These are phyloP conservation scores for Auriscalpium microsporum DNA, from an alignment of 768 basidiomycete genomes.

Conservation along the genomic window DNA sequence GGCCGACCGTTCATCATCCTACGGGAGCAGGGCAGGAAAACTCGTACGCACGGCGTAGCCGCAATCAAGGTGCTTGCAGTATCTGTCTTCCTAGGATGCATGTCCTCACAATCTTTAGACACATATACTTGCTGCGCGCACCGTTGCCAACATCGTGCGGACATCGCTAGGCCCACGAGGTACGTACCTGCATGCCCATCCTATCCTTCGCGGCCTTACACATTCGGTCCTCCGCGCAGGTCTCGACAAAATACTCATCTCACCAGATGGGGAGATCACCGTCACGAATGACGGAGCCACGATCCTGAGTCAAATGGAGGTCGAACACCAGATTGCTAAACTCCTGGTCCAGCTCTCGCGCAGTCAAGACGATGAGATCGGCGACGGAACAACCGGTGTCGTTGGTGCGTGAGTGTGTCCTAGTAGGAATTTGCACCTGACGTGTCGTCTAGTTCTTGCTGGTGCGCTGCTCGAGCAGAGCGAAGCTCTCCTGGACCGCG, in stretches of 20 bases:
- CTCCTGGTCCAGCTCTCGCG: constrained; percentile 93
- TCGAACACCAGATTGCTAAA: constrained; percentile 98
- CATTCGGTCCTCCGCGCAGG: constrained; percentile 36
- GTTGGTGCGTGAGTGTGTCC: constrained; percentile 60
- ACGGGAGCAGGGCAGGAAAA: constrained; percentile 88
- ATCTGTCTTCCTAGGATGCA: not conserved
- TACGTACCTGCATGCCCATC: constrained; percentile 22
- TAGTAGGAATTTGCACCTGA: not conserved
- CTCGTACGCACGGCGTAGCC: constrained; percentile 83
- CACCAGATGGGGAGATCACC: constrained; percentile 96
- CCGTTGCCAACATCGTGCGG: constrained; percentile 89
- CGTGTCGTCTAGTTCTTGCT: constrained; percentile 61
- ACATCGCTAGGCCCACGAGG: constrained; percentile 94
- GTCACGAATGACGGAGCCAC: constrained; percentile 99
- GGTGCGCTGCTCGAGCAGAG: constrained; percentile 94
- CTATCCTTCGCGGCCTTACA: not conserved
- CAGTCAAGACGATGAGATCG: constrained; percentile 99
- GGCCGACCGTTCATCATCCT: constrained; percentile 97
- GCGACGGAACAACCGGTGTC: constrained; percentile 98
- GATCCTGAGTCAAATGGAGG: constrained; percentile 97
- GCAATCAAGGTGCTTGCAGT: constrained; percentile 78
- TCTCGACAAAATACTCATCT: constrained; percentile 90
- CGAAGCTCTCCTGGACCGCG: constrained; percentile 94
- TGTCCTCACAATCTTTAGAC: constrained; percentile 37
- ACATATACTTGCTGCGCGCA: constrained; percentile 92